Evolutionary conservation across 495 filamentous ascomycete genomes (phyloP).

Genomic region (Sphaerosporella brunnea): DNA sequence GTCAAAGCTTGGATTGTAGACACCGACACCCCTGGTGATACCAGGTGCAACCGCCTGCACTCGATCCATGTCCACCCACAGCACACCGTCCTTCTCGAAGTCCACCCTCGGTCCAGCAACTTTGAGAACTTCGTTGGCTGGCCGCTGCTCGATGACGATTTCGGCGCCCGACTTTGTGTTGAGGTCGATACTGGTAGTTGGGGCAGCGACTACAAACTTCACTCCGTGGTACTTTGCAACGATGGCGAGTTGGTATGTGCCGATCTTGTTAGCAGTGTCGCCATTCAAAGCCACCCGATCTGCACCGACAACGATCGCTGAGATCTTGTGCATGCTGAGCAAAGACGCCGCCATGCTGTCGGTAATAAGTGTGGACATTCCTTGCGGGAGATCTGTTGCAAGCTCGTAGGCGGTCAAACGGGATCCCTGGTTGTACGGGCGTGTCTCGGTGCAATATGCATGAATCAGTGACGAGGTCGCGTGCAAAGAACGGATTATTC

Average conservation of each 20-base stretch:
- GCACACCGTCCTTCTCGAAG: constrained; percentile 24
- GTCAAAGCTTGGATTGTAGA: constrained; percentile 96
- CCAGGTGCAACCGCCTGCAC: constrained; percentile 57
- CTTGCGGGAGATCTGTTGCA: constrained; percentile 80
- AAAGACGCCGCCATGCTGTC: constrained; percentile 91
- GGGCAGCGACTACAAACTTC: constrained; percentile 89
- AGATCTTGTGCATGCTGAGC: constrained; percentile 47
- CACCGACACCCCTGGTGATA: constrained; percentile 34
- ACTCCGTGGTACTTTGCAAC: constrained; percentile 70
- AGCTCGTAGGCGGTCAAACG: constrained; percentile 91
- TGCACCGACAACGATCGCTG: constrained; percentile 80
- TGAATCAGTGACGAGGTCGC: constrained; percentile 44
- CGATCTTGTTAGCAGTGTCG: constrained; percentile 97
- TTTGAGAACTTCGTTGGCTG: constrained; percentile 57
- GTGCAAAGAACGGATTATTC: constrained; percentile 77
- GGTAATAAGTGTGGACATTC: constrained; percentile 52
- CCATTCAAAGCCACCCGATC: constrained; percentile 92
- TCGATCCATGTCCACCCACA: constrained; percentile 31
- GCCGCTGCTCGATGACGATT: constrained; percentile 79
- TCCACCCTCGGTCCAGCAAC: constrained; percentile 52
- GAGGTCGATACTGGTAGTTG: constrained; percentile 84
- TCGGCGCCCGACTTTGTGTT: constrained; percentile 51
- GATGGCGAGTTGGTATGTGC: constrained; percentile 81
- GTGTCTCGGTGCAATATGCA: constrained; percentile 89
- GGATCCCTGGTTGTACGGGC: constrained; percentile 95